Conservation (phyloP, 2,329 filamentous ascomycete genomes). For the Eurotiales sp. region DNA sequence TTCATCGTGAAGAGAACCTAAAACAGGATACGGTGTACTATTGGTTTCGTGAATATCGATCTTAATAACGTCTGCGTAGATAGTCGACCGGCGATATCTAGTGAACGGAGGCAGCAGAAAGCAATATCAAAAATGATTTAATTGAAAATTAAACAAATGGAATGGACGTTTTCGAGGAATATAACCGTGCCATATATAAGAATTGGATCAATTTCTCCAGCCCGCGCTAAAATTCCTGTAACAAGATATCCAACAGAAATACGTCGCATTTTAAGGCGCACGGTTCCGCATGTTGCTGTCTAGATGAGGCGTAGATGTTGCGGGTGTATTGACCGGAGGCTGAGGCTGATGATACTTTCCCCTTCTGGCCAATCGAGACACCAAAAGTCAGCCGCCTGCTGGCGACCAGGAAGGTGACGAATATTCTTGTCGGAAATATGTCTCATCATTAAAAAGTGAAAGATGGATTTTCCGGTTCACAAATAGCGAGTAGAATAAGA, state of each 20-base stretch:
- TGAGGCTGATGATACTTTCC: slow-evolving; percentile 1
- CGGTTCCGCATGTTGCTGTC: background rate
- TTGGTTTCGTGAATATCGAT: background rate
- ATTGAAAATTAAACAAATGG: too few species aligned
- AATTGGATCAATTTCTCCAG: too few species aligned
- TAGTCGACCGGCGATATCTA: background rate
- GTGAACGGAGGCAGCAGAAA: background rate
- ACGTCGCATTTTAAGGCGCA: background rate
- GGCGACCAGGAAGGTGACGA: background rate
- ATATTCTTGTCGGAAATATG: background rate
- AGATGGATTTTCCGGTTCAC: too few species aligned
- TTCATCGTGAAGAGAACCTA: background rate
- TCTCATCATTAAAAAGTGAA: background rate
- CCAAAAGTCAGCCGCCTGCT: too few species aligned
- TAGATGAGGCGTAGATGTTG: too few species aligned
- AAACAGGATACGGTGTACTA: too few species aligned
- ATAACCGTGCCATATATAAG: too few species aligned
- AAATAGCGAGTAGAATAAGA: too few species aligned
- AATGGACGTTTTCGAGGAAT: background rate
- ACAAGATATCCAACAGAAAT: background rate
- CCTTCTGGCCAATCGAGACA: slow-evolving; percentile 6
- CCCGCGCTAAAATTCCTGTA: background rate
- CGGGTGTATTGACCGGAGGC: background rate
- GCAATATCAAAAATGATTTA: background rate
- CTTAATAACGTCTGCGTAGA: background rate